Percentiles rank a stretch among this genome's conserved stretches.
phyloP scores from a whole-genome alignment of 2,329 filamentous ascomycete genomes.

The Phyllosticta citribraziliensis region DNA sequence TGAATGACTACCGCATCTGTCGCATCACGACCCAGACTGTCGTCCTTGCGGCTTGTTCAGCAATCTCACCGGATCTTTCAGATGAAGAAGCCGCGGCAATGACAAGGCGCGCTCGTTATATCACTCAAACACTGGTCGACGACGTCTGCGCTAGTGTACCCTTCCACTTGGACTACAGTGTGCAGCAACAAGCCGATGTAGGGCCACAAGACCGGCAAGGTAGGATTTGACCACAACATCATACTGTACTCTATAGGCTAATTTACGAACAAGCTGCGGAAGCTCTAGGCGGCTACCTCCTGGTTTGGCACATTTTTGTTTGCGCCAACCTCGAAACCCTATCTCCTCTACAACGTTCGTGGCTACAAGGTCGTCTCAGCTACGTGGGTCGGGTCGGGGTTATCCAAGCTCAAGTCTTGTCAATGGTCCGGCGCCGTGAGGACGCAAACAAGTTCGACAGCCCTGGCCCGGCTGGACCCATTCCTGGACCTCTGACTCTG shows the following conservation, averaged over 20 bases:
- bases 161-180: slow-evolving; percentile 29
- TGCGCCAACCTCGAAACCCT: slow-evolving; percentile 28
- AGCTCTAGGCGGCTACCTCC: slow-evolving; percentile 30
- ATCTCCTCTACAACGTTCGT: slow-evolving; percentile 25
- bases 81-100: slow-evolving; percentile 23
- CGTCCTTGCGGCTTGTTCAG: slow-evolving; percentile 26
- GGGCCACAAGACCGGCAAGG: slow-evolving; percentile 26
- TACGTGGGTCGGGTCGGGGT: slow-evolving; percentile 30
- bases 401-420: slow-evolving; percentile 12
- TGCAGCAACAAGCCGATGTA: slow-evolving; percentile 19
- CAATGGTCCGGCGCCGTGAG: background rate
- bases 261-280: slow-evolving; percentile 23
- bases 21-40: slow-evolving; percentile 31
- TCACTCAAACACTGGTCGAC: slow-evolving; percentile 30
- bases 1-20: slow-evolving; percentile 32
- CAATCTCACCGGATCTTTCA: slow-evolving; percentile 25
- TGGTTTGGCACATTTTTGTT: slow-evolving; percentile 33
- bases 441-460: background rate
- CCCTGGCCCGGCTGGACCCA: background rate
- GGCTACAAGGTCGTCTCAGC: slow-evolving; percentile 26
- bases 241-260: background rate
- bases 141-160: slow-evolving; percentile 30
- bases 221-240: slow-evolving; percentile 12
- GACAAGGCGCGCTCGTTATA: slow-evolving; percentile 17
- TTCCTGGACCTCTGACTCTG: background rate